Evolutionary conservation across 2,329 filamentous ascomycete species (phyloP), one percentile per base, ranked within the genome.

Genomic region (Claviceps purpurea): DNA sequence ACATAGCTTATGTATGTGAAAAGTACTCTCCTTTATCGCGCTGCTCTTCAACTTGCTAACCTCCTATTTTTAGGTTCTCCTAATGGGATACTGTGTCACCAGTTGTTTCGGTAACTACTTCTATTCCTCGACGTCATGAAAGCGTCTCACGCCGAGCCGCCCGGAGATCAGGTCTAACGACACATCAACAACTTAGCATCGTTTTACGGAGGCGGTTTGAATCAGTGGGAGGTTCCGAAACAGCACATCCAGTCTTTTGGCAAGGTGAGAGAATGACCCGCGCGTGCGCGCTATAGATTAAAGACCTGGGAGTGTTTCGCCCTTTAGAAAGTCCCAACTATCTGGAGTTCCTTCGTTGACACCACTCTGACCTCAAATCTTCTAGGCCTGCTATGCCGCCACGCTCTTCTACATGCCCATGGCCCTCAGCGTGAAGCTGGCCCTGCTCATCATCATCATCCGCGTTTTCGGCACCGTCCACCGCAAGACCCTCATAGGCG

Each of bases 371-470:
- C 22, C 26, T 30, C 26, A 30, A 30, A 11, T 30, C 22, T 14
- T 16, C 30, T 37, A 72, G 68, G 64, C 63, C 13, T 61, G 67
- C 46, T 73, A 73, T 50, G 68, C 68, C 10, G 69, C 68, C 5
- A 71, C 70, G 20, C 64, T 73, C 50, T 66, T 73, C 56, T 73
- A 73, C 56, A 68, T 68, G 0, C 70, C 70, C 16, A 72, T 70
- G 58, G 68, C 71, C 14, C 63, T 68, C 45, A 60, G 66, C 8
- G 69, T 70, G n/a, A 73, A 73, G 51, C 66, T 71, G n/a, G 59
- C 64, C 18, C 65, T 73, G 3, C 64, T 73, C 3, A 62, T 68
- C 55, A 71, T 73, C 50, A 70, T 72, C 52, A 64, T 64, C 6
- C 63, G 70, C 16, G 68, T 73, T 7, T 73, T 73, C 56, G 65